Evolutionary conservation across 352 stramenopile genomes (phyloP).

Genomic region (Peronospora farinosa): DNA sequence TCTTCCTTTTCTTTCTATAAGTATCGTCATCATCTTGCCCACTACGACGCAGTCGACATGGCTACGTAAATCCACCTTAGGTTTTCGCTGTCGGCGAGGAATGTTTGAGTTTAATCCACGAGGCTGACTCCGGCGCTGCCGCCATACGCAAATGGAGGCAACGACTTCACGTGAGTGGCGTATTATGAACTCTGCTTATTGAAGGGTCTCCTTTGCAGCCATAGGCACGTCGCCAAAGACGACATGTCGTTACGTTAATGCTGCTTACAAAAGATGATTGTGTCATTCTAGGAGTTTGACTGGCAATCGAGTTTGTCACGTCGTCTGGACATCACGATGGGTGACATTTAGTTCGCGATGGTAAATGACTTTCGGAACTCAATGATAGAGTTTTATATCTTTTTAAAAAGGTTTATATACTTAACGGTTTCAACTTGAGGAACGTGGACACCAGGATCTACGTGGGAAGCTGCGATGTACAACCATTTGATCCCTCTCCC

Average conservation of each 20-base stretch:
- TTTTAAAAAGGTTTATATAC: background rate
- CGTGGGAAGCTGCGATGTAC: constrained; percentile 6
- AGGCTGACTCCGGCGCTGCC: constrained; percentile 23
- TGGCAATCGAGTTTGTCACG: too few relatives aligned
- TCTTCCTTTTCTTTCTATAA: constrained; percentile 13
- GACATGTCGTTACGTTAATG: background rate
- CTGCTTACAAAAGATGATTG: constrained; percentile 2
- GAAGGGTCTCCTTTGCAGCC: constrained; percentile 1
- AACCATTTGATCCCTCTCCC: constrained; percentile 1
- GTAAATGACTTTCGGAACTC: too few relatives aligned
- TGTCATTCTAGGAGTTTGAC: background rate
- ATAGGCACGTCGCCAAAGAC: constrained; percentile 10
- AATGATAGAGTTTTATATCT: too few relatives aligned
- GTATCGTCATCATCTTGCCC: constrained; percentile 12
- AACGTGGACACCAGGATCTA: background rate
- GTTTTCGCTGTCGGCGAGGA: constrained; percentile 20
- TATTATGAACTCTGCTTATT: constrained; percentile 17
- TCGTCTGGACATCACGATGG: too few relatives aligned
- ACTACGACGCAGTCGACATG: constrained; percentile 8
- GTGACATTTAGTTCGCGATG: too few relatives aligned
- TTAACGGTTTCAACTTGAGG: constrained; percentile 4
- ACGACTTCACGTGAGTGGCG: constrained; percentile 3
- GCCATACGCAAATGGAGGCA: constrained; percentile 14
- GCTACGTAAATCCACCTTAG: background rate
- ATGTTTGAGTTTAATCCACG: constrained; percentile 28